Base-by-base conservation (phyloP, 306 rosid genomes). In the Corylus avellana region DNA sequence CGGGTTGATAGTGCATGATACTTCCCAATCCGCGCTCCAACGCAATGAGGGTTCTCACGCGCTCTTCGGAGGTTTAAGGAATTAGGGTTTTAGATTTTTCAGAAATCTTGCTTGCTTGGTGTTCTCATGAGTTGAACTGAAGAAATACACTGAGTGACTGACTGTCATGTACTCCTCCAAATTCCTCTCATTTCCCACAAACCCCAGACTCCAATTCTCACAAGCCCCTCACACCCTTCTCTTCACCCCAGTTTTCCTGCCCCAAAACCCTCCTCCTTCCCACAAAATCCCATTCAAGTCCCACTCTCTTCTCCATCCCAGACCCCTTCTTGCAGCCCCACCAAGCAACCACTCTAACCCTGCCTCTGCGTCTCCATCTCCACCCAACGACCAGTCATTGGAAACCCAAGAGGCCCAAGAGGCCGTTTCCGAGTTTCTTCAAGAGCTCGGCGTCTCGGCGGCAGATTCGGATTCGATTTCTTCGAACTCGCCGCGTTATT, bases 371-470 rank as follows among this genome's bases (percentile, higher is more conserved):
- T 25, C 51, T 78, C 55, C 61, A 1, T 70, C 83, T 2, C 35
- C 55, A 6, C 59, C 75, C 20, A 80, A 72, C 49, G 75, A 27
- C 82, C 82, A 72, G 20, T 44, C 77, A 1, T 59, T 67, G 50
- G 83, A 81, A 8, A 18, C 74, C 50, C 20, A 8, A 66, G 85
- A 81, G 50, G 98, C 89, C 49, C 92, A 81, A 42, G 74, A 29
- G 18, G 94, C 92, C 2, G 63, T 95, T 75, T 86, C 93, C 18
- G 82, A 57, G 37, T 80, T 78, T 77, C 91, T 95, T 54, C 84
- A 22, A 27, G 79, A 83, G 39, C 84, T 84, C 20, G 96, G 98
- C 18, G 83, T 89, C 20, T 87, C 92, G 0, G 82, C 73, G 80
- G 88, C 75, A 5, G 92, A 91, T 13, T 85, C 98, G 4, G 25